Evolutionary conservation across 2,329 filamentous ascomycete genomes (phyloP), one percentile per base, ranked within the genome.

Genomic region (Penicillium sp.): DNA sequence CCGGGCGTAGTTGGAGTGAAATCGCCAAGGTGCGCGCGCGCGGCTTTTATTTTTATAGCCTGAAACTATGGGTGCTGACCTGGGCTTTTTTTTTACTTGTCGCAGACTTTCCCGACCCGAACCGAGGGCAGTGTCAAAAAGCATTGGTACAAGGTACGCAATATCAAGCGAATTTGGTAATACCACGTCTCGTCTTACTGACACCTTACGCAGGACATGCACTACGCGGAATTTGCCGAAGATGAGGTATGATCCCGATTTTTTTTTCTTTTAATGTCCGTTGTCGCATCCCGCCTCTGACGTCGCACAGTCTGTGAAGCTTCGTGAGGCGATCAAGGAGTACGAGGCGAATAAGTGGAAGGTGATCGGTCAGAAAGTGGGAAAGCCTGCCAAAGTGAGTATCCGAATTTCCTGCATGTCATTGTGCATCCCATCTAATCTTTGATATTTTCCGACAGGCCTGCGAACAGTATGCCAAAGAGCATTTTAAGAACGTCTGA

Each of bases 321-420:
- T 99, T 58, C 84, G 96, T 65, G 91, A 90, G 63, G 94, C 94
- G 31, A 99, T 99, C 78, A 97, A 96, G 78, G 94, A 99, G 73
- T 97, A 97, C 77, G 94, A 99, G 74, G 89, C 91, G 72, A 97
- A 95, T 76, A 97, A 97, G 75, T 99, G 94, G 94, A 97, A 97
- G 78, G 87, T 88, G 27, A 97, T 97, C 71, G 94, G 94, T 36
- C 88, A 91, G 74, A 97, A 97, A 77, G 91, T 99, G 67, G 92
- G 92, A 70, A 99, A 99, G 78, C 94, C 94, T 48, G 94, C 94
- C 66, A 99, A 99, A 87, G 89, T 91, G 43, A 56, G 58, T 59
- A 33, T 21, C 39, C 9, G 44, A 15, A 43, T 9, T 41, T 39
- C 48, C 13, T 51, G 34, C 15, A 57, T 60, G 56, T 13, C 60